Evolutionary conservation across 495 filamentous ascomycete species (phyloP).

Genomic region (Tuber magnatum): DNA sequence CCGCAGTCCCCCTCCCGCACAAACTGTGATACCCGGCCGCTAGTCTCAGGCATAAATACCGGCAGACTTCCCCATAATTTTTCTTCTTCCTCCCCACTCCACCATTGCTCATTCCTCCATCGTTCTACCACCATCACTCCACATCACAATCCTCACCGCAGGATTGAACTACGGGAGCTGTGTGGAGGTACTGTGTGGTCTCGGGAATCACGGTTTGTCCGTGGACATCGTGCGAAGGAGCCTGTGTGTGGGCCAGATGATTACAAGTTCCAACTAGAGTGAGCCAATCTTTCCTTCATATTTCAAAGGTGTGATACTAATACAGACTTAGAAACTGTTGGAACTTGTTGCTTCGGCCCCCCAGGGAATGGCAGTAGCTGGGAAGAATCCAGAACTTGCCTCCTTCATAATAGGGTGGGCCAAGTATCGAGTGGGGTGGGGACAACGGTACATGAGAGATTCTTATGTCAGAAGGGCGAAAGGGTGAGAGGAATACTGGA

Average conservation of each 20-base stretch:
- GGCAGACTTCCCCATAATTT: not conserved
- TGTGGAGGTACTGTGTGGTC: not conserved
- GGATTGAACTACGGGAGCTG: not conserved
- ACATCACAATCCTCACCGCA: too few species aligned
- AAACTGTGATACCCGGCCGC: not conserved
- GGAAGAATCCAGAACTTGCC: too few species aligned
- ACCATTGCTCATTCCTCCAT: not conserved
- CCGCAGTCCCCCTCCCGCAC: not conserved
- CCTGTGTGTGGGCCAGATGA: not conserved
- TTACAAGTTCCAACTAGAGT: not conserved
- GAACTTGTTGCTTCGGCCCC: not conserved
- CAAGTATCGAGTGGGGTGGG: too few species aligned
- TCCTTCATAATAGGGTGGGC: too few species aligned
- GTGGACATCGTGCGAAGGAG: not conserved
- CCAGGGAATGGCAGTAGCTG: too few species aligned
- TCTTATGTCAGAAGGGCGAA: too few species aligned
- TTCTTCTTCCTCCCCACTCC: not conserved
- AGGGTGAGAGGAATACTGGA: too few species aligned
- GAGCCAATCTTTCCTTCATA: not conserved
- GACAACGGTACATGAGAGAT: too few species aligned
- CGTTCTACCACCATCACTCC: not conserved
- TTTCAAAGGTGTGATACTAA: not conserved
- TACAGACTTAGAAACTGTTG: not conserved
- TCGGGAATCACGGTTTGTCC: not conserved
- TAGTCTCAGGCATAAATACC: not conserved